These are phyloP conservation scores for Pestalotiopsis sp. DNA, from an alignment of 2,329 filamentous ascomycete genomes.

Conservation along the genomic window DNA sequence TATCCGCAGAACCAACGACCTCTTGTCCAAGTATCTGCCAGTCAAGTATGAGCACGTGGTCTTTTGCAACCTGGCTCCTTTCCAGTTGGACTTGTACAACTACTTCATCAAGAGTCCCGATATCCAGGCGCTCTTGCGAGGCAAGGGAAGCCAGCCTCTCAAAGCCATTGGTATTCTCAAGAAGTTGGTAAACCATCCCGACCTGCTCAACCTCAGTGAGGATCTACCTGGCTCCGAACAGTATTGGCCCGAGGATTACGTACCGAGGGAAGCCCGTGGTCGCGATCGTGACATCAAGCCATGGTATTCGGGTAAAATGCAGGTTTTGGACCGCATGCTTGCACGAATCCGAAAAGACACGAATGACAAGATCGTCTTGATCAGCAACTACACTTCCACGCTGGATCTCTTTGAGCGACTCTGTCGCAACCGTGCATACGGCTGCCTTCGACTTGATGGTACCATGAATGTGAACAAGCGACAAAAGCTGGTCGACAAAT, in stretches of 20 bases:
- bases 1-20: slow-evolving; percentile 95
- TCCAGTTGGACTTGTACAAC: slow-evolving; percentile 92
- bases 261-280: slow-evolving; percentile 83
- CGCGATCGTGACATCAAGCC: slow-evolving; percentile 89
- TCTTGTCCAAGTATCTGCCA: slow-evolving; percentile 93
- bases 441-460: slow-evolving; percentile 85
- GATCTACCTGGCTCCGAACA: slow-evolving; percentile 87
- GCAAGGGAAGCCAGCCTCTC: slow-evolving; percentile 92
- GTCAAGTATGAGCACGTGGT: slow-evolving; percentile 99
- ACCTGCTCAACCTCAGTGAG: slow-evolving; percentile 78
- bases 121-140: slow-evolving; percentile 86
- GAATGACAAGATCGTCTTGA: slow-evolving; percentile 98
- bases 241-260: slow-evolving; percentile 81
- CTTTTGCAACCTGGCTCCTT: slow-evolving; percentile 91
- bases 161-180: slow-evolving; percentile 97
- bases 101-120: slow-evolving; percentile 96
- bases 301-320: slow-evolving; percentile 98
- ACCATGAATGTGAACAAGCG: slow-evolving; percentile 98
- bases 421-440: slow-evolving; percentile 82
- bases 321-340: slow-evolving; percentile 96
- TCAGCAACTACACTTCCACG: slow-evolving; percentile 97
- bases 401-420: slow-evolving; percentile 91
- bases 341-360: slow-evolving; percentile 93
- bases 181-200: slow-evolving; percentile 97
- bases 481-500: slow-evolving; percentile 95